A percentile compares a stretch with the other conserved stretches of the same genome.
Evolutionary conservation across 2,329 filamentous ascomycete genomes (phyloP).

Genomic region (Botrytis porri): DNA sequence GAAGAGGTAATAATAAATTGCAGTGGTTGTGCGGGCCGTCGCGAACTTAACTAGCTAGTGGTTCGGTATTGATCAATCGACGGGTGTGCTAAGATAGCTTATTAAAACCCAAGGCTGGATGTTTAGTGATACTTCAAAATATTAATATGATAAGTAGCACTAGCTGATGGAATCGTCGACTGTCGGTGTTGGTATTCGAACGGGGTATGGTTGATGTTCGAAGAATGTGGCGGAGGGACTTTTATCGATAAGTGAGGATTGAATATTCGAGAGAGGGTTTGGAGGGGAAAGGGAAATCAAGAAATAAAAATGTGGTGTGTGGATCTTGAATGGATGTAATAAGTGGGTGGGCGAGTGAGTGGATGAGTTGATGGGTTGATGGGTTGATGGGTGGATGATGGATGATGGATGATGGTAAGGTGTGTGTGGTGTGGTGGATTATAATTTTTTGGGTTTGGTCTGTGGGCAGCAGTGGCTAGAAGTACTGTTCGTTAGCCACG

Average conservation of each 20-base stretch:
- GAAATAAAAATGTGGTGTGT: slow-evolving; percentile 9
- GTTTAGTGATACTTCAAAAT: background rate
- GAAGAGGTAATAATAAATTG: background rate
- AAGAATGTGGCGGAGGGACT: slow-evolving; percentile 1
- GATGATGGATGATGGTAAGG: background rate
- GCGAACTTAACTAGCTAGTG: slow-evolving; percentile 11
- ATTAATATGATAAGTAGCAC: background rate
- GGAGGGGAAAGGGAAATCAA: slow-evolving; percentile 2
- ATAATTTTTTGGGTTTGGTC: background rate
- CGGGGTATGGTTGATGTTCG: background rate
- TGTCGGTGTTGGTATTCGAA: background rate
- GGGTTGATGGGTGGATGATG: background rate
- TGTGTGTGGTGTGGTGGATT: background rate
- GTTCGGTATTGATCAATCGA: slow-evolving; percentile 13
- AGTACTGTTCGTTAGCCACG: background rate
- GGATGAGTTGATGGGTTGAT: background rate
- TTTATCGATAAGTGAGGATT: background rate
- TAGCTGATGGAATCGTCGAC: background rate
- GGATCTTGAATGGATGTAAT: background rate
- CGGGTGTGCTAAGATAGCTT: slow-evolving; percentile 4
- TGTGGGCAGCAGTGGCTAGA: background rate
- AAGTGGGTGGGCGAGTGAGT: background rate
- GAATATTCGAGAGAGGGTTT: background rate
- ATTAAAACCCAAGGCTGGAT: slow-evolving; percentile 4
- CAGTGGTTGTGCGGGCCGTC: slow-evolving; percentile 17